Percentiles rank a stretch among this genome's conserved stretches.
Evolutionary conservation across 805 yeast genomes (phyloP).

Genomic region (Candida railenensis): DNA sequence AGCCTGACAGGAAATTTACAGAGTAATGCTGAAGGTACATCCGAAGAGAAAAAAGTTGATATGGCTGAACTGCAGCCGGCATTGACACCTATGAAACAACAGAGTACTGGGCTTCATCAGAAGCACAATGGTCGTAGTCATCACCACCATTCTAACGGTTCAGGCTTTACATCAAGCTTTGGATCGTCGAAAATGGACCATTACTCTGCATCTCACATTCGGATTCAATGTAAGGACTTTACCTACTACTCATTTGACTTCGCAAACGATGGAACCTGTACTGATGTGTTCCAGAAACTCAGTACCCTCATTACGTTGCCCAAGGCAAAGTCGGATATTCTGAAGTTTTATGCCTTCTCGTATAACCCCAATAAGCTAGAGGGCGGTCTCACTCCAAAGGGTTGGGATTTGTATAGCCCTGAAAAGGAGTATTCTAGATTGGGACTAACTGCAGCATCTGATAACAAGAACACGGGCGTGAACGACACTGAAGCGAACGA

Average conservation of each 20-base stretch:
- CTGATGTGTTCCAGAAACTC: conserved; percentile 71
- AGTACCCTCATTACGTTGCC: conserved; percentile 62
- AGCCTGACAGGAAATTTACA: conserved; percentile 1
- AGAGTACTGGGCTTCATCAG: background rate
- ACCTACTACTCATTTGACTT: conserved; percentile 80
- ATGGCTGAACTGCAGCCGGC: conserved; percentile 1
- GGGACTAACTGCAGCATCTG: conserved; percentile 43
- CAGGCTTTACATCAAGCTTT: background rate
- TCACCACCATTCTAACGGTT: background rate
- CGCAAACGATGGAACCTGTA: conserved; percentile 52
- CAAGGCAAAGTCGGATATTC: conserved; percentile 42
- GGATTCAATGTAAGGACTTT: conserved; percentile 82
- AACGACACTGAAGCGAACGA: conserved; percentile 13
- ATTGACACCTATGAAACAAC: background rate
- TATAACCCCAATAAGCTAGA: conserved; percentile 79
- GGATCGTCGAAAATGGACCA: conserved; percentile 24
- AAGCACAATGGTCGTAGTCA: background rate
- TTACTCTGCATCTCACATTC: conserved; percentile 51
- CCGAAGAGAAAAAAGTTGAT: background rate
- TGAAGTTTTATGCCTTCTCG: conserved; percentile 70
- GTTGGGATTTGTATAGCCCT: conserved; percentile 74
- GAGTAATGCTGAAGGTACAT: background rate
- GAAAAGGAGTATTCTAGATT: conserved; percentile 69
- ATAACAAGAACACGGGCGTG: background rate
- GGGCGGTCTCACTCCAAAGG: conserved; percentile 41